Evolutionary conservation across 208 protist genomes (phyloP), one percentile per base, ranked within the genome.

Genomic region (Acanthamoeba healyi): DNA sequence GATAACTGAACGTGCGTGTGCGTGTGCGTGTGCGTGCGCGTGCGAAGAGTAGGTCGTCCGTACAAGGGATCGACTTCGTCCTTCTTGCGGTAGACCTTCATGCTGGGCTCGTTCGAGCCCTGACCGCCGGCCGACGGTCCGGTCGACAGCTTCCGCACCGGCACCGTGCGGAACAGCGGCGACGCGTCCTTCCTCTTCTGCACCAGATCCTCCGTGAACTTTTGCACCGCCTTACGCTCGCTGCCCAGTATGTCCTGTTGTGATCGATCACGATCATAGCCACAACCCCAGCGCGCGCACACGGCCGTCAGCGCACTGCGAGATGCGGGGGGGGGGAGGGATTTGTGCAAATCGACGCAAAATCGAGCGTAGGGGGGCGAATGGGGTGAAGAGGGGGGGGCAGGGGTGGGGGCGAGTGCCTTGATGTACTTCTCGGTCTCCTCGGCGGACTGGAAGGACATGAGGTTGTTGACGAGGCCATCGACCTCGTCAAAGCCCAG

Each of bases 151-250:
- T 91, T 63, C 56, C 84, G 38, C 54, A 91, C 15, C 24, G 54
- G n/a, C 32, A 70, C 36, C 24, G 84, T 91, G 34, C 84, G 84
- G 58, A 91, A 91, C 29, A 91, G 49, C 4, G 84, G 56, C 15
- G 84, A 91, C 2, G 84, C 58, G 38, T 91, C 58, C 56, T 72
- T 70, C 24, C 84, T 22, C 56, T 91, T 91, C 36, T 91, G 56
- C 15, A 91, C 49, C 9, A 91, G 38, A 51, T 91, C 58, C 54
- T 91, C 84, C 2, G 36, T 72, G 38, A 91, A 91, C 58, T 91
- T 91, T 72, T 91, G 49, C 54, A 91, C 84, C 36, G 84, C 84
- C 58, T 91, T 91, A 17, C 84, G 49, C 22, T 91, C 84, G 19
- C 36, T 72, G 32, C 84, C 84, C 58, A 91, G 32, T 6, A 91